Evolutionary conservation across 1,139 yeast species (phyloP).

Genomic region (Sugiyamaella novakii): DNA sequence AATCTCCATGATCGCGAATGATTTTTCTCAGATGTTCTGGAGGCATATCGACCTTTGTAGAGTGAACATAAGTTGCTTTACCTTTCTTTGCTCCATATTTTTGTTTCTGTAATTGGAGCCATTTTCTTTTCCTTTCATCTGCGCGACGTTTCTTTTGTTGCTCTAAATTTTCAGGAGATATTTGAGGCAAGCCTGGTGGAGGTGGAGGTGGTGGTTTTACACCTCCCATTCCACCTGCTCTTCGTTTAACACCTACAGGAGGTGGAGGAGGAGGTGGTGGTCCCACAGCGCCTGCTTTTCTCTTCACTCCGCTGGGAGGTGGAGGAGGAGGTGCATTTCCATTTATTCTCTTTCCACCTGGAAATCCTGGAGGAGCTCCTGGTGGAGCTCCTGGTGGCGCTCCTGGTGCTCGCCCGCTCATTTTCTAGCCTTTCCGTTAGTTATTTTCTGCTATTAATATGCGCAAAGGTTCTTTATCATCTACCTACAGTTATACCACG

Average conservation of each 20-base stretch:
- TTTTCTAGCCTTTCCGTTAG: not conserved
- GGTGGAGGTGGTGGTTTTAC: conserved; percentile 31
- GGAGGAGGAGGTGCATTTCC: conserved; percentile 13
- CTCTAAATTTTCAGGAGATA: conserved; percentile 15
- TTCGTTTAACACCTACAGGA: conserved; percentile 22
- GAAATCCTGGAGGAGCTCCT: conserved; percentile 14
- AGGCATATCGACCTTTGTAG: conserved; percentile 83
- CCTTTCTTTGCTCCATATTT: conserved; percentile 48
- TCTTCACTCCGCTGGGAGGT: not conserved
- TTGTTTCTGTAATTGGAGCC: conserved; percentile 68
- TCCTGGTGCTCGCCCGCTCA: conserved; percentile 6
- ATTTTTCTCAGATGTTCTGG: conserved; percentile 91
- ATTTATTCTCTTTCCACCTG: conserved; percentile 2
- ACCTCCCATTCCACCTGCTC: not conserved
- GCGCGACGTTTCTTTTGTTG: conserved; percentile 26
- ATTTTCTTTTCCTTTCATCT: conserved; percentile 54
- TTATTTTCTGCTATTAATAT: not conserved
- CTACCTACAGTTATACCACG: too few species aligned
- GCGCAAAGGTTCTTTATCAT: not conserved
- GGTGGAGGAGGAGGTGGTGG: conserved; percentile 26
- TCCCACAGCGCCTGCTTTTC: conserved; percentile 3
- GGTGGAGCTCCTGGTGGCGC: conserved; percentile 1
- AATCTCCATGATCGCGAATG: conserved; percentile 81
- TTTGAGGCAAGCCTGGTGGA: conserved; percentile 32
- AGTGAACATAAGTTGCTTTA: conserved; percentile 50